Evolutionary conservation across 768 basidiomycete species (phyloP).

Genomic region (Lyophyllum shimeji): DNA sequence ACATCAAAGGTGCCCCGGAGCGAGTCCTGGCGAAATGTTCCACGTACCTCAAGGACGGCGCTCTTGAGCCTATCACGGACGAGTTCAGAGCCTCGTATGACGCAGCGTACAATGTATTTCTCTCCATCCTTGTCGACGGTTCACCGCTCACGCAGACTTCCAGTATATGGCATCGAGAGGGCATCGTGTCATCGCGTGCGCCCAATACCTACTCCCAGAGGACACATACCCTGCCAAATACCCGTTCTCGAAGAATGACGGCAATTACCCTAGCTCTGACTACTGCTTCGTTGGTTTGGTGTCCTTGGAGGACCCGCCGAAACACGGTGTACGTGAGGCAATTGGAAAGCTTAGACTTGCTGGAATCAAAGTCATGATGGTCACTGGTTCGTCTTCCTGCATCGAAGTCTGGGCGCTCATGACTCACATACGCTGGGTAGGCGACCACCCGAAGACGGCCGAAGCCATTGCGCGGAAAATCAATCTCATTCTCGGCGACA

Average conservation of each 20-base stretch:
- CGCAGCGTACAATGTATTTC: slow-evolving; percentile 55
- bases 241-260: slow-evolving; percentile 54
- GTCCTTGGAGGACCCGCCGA: slow-evolving; percentile 70
- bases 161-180: slow-evolving; percentile 80
- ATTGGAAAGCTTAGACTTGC: slow-evolving; percentile 70
- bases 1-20: slow-evolving; percentile 72
- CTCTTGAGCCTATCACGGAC: slow-evolving; percentile 47
- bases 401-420: neutral
- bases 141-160: neutral
- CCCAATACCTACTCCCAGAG: slow-evolving; percentile 53
- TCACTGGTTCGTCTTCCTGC: slow-evolving; percentile 46
- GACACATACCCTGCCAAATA: slow-evolving; percentile 45
- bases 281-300: slow-evolving; percentile 69
- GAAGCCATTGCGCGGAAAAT: slow-evolving; percentile 76
- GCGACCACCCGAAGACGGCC: slow-evolving; percentile 73
- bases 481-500: slow-evolving; percentile 66
- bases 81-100: slow-evolving; percentile 56
- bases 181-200: slow-evolving; percentile 74
- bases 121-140: neutral
- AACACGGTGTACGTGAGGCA: slow-evolving; percentile 70
- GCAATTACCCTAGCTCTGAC: slow-evolving; percentile 49
- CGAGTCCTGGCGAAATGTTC: slow-evolving; percentile 65
- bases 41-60: slow-evolving; percentile 56
- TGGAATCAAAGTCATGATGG: slow-evolving; percentile 79
- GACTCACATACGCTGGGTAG: slow-evolving; percentile 23